These are phyloP conservation scores for Xylariaceae sp. DNA, from an alignment of 2,329 filamentous ascomycete species.

Conservation along the genomic window DNA sequence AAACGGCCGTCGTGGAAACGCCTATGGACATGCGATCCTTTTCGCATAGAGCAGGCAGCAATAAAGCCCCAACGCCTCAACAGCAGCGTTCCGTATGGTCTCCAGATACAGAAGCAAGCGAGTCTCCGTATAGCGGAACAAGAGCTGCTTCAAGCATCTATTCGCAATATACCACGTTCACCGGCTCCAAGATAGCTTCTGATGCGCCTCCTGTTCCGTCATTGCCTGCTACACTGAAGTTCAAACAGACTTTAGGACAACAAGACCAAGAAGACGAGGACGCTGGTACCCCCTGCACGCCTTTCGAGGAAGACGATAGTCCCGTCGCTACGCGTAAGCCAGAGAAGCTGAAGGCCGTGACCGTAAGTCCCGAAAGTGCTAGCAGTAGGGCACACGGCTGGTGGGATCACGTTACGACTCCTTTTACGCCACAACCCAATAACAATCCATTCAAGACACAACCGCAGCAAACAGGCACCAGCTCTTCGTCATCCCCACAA, in stretches of 20 bases:
- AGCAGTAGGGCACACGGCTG: conserved; percentile 70
- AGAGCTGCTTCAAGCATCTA: conserved; percentile 66
- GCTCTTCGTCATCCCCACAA: conserved; percentile 22
- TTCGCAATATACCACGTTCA: conserved; percentile 58
- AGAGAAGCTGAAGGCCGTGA: conserved; percentile 46
- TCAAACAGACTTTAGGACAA: conserved; percentile 40
- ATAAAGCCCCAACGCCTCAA: conserved; percentile 40
- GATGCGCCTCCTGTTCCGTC: conserved; percentile 66
- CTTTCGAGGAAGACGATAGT: conserved; percentile 73
- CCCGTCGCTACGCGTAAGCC: conserved; percentile 49
- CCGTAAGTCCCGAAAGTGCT: conserved; percentile 55
- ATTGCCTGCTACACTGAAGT: conserved; percentile 56
- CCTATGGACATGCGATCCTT: conserved; percentile 44
- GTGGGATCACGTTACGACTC: conserved; percentile 80
- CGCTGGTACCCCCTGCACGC: conserved; percentile 63
- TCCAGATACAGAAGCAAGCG: conserved; percentile 64
- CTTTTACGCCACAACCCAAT: conserved; percentile 61
- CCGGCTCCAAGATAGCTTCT: conserved; percentile 33
- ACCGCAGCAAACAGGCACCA: conserved; percentile 38
- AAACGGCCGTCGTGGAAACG: conserved; percentile 53
- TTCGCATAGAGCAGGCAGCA: conserved; percentile 30
- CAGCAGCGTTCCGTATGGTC: conserved; percentile 64
- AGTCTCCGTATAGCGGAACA: conserved; percentile 49
- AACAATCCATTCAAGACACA: conserved; percentile 52
- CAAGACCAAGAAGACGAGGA: conserved; percentile 57